Conservation (phyloP, 352 stramenopile genomes). For the Phytophthora nicotianae region DNA sequence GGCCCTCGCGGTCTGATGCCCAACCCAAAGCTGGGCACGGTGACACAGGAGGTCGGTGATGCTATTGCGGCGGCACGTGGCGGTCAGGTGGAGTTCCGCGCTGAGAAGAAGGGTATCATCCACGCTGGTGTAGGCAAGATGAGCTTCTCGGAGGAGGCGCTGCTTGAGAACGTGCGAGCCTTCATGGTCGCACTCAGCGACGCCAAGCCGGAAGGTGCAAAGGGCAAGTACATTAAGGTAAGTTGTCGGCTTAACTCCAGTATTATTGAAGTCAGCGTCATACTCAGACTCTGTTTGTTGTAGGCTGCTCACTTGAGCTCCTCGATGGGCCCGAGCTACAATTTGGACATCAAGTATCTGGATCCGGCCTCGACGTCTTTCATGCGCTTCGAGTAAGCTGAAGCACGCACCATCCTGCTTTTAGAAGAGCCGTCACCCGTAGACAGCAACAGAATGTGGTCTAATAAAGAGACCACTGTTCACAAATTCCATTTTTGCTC, state of each 20-base stretch:
- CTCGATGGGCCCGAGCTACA: conserved; percentile 82
- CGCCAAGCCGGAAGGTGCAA: conserved; percentile 92
- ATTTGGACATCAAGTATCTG: conserved; percentile 85
- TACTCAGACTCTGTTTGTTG: conserved; percentile 12
- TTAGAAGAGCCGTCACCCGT: conserved; percentile 23
- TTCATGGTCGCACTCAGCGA: conserved; percentile 93
- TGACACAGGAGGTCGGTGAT: conserved; percentile 91
- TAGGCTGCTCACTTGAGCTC: conserved; percentile 84
- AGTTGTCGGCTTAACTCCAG: not conserved
- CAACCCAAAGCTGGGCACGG: conserved; percentile 97
- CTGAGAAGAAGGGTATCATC: conserved; percentile 91
- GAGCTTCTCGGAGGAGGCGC: conserved; percentile 88
- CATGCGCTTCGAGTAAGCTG: conserved; percentile 82
- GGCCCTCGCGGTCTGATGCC: conserved; percentile 97
- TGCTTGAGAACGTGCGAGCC: conserved; percentile 92
- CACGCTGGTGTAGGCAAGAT: conserved; percentile 90
- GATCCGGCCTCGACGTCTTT: conserved; percentile 84
- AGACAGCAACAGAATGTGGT: conserved; percentile 27
- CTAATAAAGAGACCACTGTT: conserved; percentile 20
- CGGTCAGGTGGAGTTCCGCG: conserved; percentile 89
- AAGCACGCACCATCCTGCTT: conserved; percentile 15
- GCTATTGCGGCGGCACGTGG: conserved; percentile 82
- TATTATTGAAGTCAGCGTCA: not conserved
- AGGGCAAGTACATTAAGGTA: conserved; percentile 94
- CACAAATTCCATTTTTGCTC: conserved; percentile 21